These are phyloP conservation scores for Sphagnurus paluster DNA, from an alignment of 1,284 basidiomycete genomes.

Conservation along the genomic window DNA sequence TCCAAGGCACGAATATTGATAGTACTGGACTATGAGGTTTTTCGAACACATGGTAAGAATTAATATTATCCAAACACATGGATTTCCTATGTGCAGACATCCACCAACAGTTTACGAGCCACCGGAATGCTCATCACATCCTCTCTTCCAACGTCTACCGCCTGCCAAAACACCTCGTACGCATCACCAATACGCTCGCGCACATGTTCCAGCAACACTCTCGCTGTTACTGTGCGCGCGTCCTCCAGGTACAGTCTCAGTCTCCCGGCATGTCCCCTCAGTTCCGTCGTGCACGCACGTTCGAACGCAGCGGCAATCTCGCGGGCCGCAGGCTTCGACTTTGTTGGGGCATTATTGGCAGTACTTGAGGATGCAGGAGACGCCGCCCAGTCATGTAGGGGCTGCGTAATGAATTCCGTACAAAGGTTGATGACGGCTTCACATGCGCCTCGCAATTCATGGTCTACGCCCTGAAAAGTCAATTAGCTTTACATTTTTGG, in stretches of 20 bases:
- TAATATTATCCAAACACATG: too few species aligned
- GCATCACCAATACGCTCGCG: constrained; percentile 72
- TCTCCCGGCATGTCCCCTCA: constrained; percentile 53
- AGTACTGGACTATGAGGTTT: too few species aligned
- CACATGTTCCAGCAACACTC: constrained; percentile 75
- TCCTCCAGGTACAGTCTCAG: constrained; percentile 80
- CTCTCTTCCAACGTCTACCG: constrained; percentile 20
- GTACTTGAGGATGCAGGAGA: constrained; percentile 22
- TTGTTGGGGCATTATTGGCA: constrained; percentile 2
- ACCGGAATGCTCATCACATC: constrained; percentile 8
- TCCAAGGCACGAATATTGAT: too few species aligned
- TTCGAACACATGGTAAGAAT: too few species aligned
- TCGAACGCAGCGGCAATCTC: constrained; percentile 57
- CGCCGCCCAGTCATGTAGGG: constrained; percentile 62
- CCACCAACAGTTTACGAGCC: constrained; percentile 11
- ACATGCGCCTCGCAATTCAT: constrained; percentile 79
- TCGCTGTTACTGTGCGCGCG: constrained; percentile 76
- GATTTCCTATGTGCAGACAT: constrained; percentile 13
- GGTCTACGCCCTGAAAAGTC: constrained; percentile 70
- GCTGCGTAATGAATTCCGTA: constrained; percentile 48
- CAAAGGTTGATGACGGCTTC: constrained; percentile 78
- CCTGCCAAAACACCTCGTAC: constrained; percentile 69
- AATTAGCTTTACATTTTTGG: constrained; percentile 6
- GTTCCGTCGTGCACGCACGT: constrained; percentile 50
- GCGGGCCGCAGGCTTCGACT: constrained; percentile 43